Evolutionary conservation across 2,329 filamentous ascomycete genomes (phyloP).

Genomic region (Penicillium sp.): DNA sequence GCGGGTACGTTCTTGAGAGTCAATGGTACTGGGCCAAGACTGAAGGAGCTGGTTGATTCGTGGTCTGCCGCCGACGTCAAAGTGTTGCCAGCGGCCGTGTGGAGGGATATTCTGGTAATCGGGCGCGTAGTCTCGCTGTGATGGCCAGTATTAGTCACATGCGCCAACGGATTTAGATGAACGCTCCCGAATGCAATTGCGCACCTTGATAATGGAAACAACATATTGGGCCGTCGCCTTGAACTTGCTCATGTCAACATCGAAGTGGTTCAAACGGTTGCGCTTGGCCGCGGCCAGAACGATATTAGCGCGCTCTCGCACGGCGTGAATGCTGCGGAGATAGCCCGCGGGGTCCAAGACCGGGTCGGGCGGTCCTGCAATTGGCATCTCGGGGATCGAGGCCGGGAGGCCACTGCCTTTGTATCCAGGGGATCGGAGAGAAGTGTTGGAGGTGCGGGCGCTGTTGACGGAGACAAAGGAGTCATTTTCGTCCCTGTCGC

Average conservation of each 20-base stretch:
- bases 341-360: conserved; percentile 86
- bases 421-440: conserved; percentile 52
- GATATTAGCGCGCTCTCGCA: conserved; percentile 75
- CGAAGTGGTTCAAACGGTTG: conserved; percentile 81
- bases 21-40: conserved; percentile 52
- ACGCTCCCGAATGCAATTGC: neutral
- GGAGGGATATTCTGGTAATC: conserved; percentile 75
- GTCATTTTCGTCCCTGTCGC: conserved; percentile 43
- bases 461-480: conserved; percentile 45
- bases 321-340: conserved; percentile 83
- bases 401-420: conserved; percentile 51
- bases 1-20: conserved; percentile 55
- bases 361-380: conserved; percentile 85
- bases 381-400: conserved; percentile 71
- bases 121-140: conserved; percentile 67
- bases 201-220: conserved; percentile 90
- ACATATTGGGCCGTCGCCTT: conserved; percentile 81
- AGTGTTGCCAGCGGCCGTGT: conserved; percentile 72
- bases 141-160: conserved; percentile 7
- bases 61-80: conserved; percentile 59
- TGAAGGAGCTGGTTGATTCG: conserved; percentile 54
- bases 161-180: neutral
- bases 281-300: conserved; percentile 74
- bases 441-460: conserved; percentile 48
- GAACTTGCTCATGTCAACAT: conserved; percentile 84